Percentiles rank a stretch among this genome's conserved stretches.
These are phyloP conservation scores for Aegilops longissima DNA, from an alignment of 176 grass and related monocot genomes.

Conservation along the genomic window DNA sequence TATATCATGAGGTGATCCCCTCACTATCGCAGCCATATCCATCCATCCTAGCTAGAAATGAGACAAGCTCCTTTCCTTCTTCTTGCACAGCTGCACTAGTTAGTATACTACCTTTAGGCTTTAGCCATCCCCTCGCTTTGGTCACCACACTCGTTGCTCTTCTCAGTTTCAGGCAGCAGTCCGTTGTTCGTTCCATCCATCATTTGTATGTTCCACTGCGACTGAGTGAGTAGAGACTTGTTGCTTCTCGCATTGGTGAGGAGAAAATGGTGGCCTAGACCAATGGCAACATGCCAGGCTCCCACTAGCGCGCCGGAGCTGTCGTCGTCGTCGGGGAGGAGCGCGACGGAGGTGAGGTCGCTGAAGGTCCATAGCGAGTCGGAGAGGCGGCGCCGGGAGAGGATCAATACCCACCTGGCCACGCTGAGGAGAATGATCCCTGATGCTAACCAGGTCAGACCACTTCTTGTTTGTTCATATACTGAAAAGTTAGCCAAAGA, in stretches of 20 bases:
- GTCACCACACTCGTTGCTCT: background rate
- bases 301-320: background rate
- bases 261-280: background rate
- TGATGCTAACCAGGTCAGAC: conserved; percentile 55
- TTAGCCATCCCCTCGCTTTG: background rate
- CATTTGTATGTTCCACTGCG: background rate
- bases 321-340: background rate
- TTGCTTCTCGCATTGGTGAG: background rate
- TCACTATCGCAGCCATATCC: conserved; percentile 2
- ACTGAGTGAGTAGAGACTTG: background rate
- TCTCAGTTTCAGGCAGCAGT: background rate
- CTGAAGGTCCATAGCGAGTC: conserved; percentile 73
- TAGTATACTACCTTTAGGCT: background rate
- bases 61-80: background rate
- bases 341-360: conserved; percentile 29
- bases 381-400: conserved; percentile 72
- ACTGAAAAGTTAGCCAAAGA: background rate
- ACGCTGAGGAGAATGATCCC: conserved; percentile 74
- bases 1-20: conserved; percentile 28
- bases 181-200: background rate
- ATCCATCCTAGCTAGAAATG: conserved; percentile 3
- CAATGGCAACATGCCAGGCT: conserved; percentile 1
- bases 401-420: conserved; percentile 76
- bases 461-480: conserved; percentile 18
- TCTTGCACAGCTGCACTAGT: background rate